phyloP scores from a whole-genome alignment of 2,329 filamentous ascomycete genomes.

The Didymella sp. region DNA sequence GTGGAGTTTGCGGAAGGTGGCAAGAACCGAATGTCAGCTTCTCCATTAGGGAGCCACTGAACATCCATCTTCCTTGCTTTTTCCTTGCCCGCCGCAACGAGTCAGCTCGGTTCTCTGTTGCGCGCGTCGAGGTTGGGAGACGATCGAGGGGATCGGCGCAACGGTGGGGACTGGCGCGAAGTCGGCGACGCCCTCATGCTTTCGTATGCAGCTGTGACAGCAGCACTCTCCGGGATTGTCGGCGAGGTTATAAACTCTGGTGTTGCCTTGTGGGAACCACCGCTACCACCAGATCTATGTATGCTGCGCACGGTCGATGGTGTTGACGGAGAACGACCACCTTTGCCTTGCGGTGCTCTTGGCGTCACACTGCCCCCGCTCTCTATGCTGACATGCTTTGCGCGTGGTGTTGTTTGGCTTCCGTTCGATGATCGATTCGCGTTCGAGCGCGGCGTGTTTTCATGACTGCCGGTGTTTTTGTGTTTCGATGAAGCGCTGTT shows the following conservation, averaged over 20 bases:
- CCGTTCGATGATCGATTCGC: slow-evolving; percentile 34
- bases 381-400: slow-evolving; percentile 39
- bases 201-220: slow-evolving; percentile 37
- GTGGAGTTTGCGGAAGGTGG: slow-evolving; percentile 35
- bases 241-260: slow-evolving; percentile 33
- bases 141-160: slow-evolving; percentile 35
- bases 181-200: slow-evolving; percentile 38
- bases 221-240: slow-evolving; percentile 41
- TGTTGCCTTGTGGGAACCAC: slow-evolving; percentile 39
- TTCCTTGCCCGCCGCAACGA: slow-evolving; percentile 42
- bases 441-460: slow-evolving; percentile 37
- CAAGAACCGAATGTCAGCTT: slow-evolving; percentile 45
- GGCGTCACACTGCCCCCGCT: slow-evolving; percentile 45
- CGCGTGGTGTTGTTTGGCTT: slow-evolving; percentile 44
- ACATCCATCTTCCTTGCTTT: slow-evolving; percentile 47
- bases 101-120: slow-evolving; percentile 42
- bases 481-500: slow-evolving; percentile 36
- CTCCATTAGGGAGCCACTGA: slow-evolving; percentile 44
- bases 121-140: slow-evolving; percentile 24
- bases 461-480: slow-evolving; percentile 32
- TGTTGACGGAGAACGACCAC: slow-evolving; percentile 42
- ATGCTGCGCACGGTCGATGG: slow-evolving; percentile 43
- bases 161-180: slow-evolving; percentile 42
- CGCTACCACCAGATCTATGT: slow-evolving; percentile 36
- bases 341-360: slow-evolving; percentile 38